Percentiles rank a stretch among this genome's conserved stretches.
These are phyloP conservation scores for Geranium brycei DNA, from an alignment of 345 rosid genomes.

Conservation along the genomic window DNA sequence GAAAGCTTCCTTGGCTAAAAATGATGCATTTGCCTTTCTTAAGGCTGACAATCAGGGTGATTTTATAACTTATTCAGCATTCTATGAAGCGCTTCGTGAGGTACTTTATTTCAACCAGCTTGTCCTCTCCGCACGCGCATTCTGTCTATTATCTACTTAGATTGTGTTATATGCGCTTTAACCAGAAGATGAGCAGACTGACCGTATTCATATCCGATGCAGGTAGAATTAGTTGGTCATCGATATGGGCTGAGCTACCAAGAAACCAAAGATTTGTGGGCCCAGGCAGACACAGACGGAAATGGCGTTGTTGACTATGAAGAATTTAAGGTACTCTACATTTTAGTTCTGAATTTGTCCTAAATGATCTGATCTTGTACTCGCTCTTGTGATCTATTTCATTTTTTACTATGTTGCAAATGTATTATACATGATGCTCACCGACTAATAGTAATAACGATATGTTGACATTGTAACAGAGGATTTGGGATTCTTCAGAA, in stretches of 20 bases:
- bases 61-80: slow-evolving; percentile 49
- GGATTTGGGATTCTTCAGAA: slow-evolving; percentile 65
- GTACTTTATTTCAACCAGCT: slow-evolving; percentile 17
- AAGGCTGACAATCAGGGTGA: slow-evolving; percentile 51
- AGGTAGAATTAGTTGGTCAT: slow-evolving; percentile 73
- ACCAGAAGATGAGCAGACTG: not conserved
- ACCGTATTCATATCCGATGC: slow-evolving; percentile 9
- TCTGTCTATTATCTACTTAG: not conserved
- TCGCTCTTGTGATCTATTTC: too few species aligned
- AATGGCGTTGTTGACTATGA: slow-evolving; percentile 56
- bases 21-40: slow-evolving; percentile 63
- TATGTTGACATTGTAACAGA: slow-evolving; percentile 33
- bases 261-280: slow-evolving; percentile 72
- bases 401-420: too few species aligned
- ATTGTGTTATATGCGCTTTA: not conserved
- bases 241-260: slow-evolving; percentile 53
- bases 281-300: slow-evolving; percentile 71
- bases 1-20: slow-evolving; percentile 54
- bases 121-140: not conserved
- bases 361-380: too few species aligned
- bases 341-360: slow-evolving; percentile 5
- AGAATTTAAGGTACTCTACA: slow-evolving; percentile 62
- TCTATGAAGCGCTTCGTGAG: slow-evolving; percentile 79
- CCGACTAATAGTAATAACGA: not conserved
- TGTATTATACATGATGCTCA: too few species aligned